A percentile compares a stretch with the other conserved stretches of the same genome.
These are phyloP conservation scores for Tripterygium wilfordii DNA, from an alignment of 177 flowering plant genomes.

Conservation along the genomic window DNA sequence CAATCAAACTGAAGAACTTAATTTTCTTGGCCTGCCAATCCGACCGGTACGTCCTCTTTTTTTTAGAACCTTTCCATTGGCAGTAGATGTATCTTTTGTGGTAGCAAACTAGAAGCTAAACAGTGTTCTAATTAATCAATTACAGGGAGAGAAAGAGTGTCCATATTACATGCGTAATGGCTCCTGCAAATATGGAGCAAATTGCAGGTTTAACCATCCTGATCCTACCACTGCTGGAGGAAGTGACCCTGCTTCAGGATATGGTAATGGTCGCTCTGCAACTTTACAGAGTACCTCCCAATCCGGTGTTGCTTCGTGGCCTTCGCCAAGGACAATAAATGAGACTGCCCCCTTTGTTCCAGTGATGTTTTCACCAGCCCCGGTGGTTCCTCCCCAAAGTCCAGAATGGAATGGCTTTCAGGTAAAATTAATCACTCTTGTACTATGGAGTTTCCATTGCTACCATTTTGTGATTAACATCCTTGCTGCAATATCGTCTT, in stretches of 20 bases:
- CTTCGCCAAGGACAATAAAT: slow-evolving; percentile 39
- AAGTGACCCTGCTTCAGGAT: slow-evolving; percentile 38
- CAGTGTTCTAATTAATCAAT: not conserved
- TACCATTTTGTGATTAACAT: not conserved
- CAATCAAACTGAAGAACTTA: no score
- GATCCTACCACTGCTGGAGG: slow-evolving; percentile 61
- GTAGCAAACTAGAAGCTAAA: no score
- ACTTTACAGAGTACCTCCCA: slow-evolving; percentile 37
- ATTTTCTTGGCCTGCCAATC: slow-evolving; percentile 86
- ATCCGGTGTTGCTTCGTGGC: slow-evolving; percentile 45
- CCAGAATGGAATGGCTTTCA: slow-evolving; percentile 77
- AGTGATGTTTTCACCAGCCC: slow-evolving; percentile 44
- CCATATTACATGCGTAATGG: slow-evolving; percentile 92
- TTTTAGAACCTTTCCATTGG: no score
- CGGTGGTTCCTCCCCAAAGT: slow-evolving; percentile 31
- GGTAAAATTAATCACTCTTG: slow-evolving; percentile 28
- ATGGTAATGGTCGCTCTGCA: slow-evolving; percentile 44
- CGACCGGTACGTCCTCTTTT: slow-evolving; percentile 62
- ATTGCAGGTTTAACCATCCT: slow-evolving; percentile 94
- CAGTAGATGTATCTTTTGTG: no score
- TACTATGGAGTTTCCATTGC: not conserved
- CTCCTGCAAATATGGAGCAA: slow-evolving; percentile 77
- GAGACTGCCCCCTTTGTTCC: slow-evolving; percentile 49
- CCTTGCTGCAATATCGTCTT: no score
- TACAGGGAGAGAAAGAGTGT: slow-evolving; percentile 88